phyloP scores from a whole-genome alignment of 2,329 filamentous ascomycete genomes.

The Fusarium nodosum region DNA sequence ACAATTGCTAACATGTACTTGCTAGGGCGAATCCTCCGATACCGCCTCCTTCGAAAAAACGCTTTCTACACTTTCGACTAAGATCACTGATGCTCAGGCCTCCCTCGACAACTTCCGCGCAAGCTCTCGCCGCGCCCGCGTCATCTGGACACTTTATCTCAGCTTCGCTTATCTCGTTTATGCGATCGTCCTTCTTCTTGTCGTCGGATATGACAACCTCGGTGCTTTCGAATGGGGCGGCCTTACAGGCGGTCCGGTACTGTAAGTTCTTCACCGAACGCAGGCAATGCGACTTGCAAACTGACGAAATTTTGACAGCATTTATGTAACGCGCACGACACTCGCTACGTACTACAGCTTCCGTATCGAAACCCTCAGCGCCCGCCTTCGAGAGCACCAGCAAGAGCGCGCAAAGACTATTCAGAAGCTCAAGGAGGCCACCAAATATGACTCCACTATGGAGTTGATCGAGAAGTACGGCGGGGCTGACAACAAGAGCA shows the following conservation, averaged over 20 bases:
- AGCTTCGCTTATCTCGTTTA: slow-evolving; percentile 92
- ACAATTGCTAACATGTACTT: slow-evolving; percentile 28
- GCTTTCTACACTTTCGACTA: slow-evolving; percentile 82
- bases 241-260: slow-evolving; percentile 80
- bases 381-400: slow-evolving; percentile 79
- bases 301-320: slow-evolving; percentile 65
- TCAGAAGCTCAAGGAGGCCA: slow-evolving; percentile 92
- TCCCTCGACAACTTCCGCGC: slow-evolving; percentile 80
- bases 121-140: slow-evolving; percentile 81
- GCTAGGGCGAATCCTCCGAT: slow-evolving; percentile 82
- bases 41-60: slow-evolving; percentile 94
- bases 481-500: slow-evolving; percentile 66
- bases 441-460: slow-evolving; percentile 95
- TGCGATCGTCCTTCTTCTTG: slow-evolving; percentile 82
- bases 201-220: slow-evolving; percentile 87
- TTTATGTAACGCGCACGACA: slow-evolving; percentile 78
- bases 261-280: slow-evolving; percentile 67
- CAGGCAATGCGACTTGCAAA: not conserved
- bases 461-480: slow-evolving; percentile 96
- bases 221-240: slow-evolving; percentile 82
- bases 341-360: slow-evolving; percentile 83
- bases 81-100: slow-evolving; percentile 81
- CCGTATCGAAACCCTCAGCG: slow-evolving; percentile 77
- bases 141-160: slow-evolving; percentile 91
- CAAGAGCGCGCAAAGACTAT: slow-evolving; percentile 88